These are phyloP conservation scores for Hypomyces rosellus DNA, from an alignment of 2,329 filamentous ascomycete genomes.

Conservation along the genomic window DNA sequence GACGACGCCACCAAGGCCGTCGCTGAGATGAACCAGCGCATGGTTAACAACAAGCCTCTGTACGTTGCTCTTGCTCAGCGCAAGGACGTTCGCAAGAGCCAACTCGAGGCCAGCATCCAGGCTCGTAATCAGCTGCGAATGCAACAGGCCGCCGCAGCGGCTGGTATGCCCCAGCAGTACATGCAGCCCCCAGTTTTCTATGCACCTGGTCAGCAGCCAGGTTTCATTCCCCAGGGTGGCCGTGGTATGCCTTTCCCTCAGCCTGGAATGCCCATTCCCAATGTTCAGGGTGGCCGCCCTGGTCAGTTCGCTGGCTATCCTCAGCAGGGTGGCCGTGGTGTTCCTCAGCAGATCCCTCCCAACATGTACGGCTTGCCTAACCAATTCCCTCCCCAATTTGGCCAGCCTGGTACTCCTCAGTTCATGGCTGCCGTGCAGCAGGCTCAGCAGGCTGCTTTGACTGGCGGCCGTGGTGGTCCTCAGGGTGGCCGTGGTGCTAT, in stretches of 20 bases:
- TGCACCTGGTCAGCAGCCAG: constrained; percentile 71
- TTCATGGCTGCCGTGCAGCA: constrained; percentile 80
- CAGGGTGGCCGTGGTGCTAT: constrained; percentile 67
- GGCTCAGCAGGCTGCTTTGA: constrained; percentile 55
- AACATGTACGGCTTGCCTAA: constrained; percentile 77
- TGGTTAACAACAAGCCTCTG: constrained; percentile 93
- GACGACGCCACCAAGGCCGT: constrained; percentile 99
- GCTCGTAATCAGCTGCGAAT: constrained; percentile 97
- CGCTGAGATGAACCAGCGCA: constrained; percentile 99
- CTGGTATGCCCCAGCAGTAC: constrained; percentile 80
- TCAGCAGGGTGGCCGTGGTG: constrained; percentile 80
- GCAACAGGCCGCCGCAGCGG: constrained; percentile 91
- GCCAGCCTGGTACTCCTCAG: constrained; percentile 72
- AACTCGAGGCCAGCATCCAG: constrained; percentile 98
- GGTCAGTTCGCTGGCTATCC: constrained; percentile 81
- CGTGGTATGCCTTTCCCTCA: constrained; percentile 63
- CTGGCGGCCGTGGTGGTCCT: constrained; percentile 55
- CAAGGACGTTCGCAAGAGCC: constrained; percentile 99
- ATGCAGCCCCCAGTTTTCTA: constrained; percentile 93
- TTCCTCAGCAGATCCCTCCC: constrained; percentile 80
- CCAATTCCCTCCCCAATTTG: constrained; percentile 76
- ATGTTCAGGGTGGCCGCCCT: constrained; percentile 73
- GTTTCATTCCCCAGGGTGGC: constrained; percentile 58
- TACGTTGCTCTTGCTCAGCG: constrained; percentile 98
- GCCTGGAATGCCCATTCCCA: constrained; percentile 58